These are phyloP conservation scores for Meyerozyma guilliermondii DNA, from an alignment of 1,139 yeast species.

Conservation along the genomic window DNA sequence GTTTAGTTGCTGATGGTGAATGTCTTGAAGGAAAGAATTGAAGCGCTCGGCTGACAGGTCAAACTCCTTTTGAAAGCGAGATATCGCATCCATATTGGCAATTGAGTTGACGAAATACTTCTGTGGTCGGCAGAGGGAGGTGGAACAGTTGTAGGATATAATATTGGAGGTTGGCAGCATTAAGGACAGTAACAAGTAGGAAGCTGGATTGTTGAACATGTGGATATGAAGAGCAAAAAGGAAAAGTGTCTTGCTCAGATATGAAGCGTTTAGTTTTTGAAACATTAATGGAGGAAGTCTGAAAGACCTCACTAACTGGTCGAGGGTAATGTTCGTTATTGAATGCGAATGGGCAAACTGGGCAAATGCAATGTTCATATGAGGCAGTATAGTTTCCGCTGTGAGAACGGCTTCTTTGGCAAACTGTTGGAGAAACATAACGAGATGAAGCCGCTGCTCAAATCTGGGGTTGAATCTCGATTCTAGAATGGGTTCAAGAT, in stretches of 20 bases:
- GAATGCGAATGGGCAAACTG: conserved; percentile 16
- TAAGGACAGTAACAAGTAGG: conserved; percentile 17
- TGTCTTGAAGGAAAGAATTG: conserved; percentile 10
- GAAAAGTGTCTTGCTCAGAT: conserved; percentile 25
- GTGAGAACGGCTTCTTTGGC: conserved; percentile 10
- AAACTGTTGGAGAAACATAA: conserved; percentile 18
- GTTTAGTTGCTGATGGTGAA: conserved; percentile 8
- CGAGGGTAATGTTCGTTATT: conserved; percentile 16
- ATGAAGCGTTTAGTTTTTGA: conserved; percentile 14
- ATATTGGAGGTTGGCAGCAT: conserved; percentile 18
- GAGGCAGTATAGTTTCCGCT: conserved; percentile 8
- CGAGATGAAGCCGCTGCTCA: conserved; percentile 14
- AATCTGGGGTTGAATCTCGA: conserved; percentile 18
- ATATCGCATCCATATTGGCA: conserved; percentile 13
- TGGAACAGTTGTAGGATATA: conserved; percentile 19
- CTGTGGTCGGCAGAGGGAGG: conserved; percentile 18
- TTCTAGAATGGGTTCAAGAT: conserved; percentile 15
- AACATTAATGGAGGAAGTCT: conserved; percentile 13
- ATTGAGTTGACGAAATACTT: conserved; percentile 25
- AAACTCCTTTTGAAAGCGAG: not conserved
- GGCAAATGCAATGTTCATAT: conserved; percentile 20
- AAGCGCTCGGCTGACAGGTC: conserved; percentile 6
- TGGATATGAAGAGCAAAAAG: conserved; percentile 24
- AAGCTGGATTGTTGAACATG: conserved; percentile 17
- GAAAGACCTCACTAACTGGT: conserved; percentile 20